Percentiles rank a stretch among this genome's conserved stretches.
Evolutionary conservation across 2,329 filamentous ascomycete species (phyloP).

Genomic region (Apiospora kogelbergensis): DNA sequence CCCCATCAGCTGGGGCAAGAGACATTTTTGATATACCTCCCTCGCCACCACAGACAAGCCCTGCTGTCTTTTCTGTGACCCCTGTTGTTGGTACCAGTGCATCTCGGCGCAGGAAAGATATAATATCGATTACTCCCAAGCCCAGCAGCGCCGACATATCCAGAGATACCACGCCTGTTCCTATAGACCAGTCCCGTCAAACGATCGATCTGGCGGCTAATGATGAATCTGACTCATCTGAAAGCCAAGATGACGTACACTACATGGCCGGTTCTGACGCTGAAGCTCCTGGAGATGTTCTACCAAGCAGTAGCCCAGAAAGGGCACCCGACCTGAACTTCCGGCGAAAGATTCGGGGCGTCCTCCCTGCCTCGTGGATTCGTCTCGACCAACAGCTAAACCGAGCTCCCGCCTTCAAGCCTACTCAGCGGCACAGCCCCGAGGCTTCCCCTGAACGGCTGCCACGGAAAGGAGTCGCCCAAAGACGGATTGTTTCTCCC

Average conservation of each 20-base stretch:
- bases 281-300: constrained; percentile 27
- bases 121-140: constrained; percentile 26
- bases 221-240: constrained; percentile 18
- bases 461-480: constrained; percentile 48
- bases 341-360: constrained; percentile 50
- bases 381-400: constrained; percentile 53
- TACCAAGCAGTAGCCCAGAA: constrained; percentile 30
- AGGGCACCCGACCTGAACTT: constrained; percentile 4
- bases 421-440: constrained; percentile 29
- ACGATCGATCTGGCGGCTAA: constrained; percentile 28
- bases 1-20: neutral
- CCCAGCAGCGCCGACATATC: constrained; percentile 28
- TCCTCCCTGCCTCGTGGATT: constrained; percentile 68
- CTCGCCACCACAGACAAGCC: constrained; percentile 40
- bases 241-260: constrained; percentile 16
- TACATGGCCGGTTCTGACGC: constrained; percentile 34
- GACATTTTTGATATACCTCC: constrained; percentile 36
- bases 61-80: constrained; percentile 25
- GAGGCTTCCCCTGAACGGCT: constrained; percentile 38
- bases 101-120: constrained; percentile 9
- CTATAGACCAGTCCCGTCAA: constrained; percentile 16
- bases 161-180: constrained; percentile 26
- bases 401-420: constrained; percentile 31
- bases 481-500: constrained; percentile 38
- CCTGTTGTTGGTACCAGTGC: constrained; percentile 13